phyloP scores from a whole-genome alignment of 495 filamentous ascomycete species.

The Chaetomium cochliodes region DNA sequence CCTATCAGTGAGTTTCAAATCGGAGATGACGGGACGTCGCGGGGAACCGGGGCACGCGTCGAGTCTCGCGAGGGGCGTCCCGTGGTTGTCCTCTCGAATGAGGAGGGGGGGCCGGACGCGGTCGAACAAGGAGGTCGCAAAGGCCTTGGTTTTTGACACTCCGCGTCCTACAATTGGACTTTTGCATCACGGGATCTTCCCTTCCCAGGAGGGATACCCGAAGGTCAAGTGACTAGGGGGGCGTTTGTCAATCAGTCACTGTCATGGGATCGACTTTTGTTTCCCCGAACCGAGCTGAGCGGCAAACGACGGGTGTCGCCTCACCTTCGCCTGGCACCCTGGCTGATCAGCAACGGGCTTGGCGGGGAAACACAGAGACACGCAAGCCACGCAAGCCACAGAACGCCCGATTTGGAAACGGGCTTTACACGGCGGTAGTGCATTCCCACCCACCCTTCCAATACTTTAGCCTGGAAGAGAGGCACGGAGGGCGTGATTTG shows the following conservation, averaged over 20 bases:
- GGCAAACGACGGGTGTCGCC: constrained; percentile 22
- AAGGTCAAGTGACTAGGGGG: constrained; percentile 17
- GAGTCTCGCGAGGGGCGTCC: neutral
- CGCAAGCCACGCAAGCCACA: constrained; percentile 20
- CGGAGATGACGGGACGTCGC: constrained; percentile 19
- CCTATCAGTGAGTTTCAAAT: constrained; percentile 16
- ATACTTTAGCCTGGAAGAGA: neutral
- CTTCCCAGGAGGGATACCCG: constrained; percentile 4
- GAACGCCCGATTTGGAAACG: neutral
- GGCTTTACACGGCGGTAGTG: neutral
- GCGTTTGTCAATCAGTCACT: neutral
- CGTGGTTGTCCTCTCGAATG: neutral
- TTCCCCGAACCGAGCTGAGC: constrained; percentile 14
- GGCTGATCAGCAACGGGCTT: constrained; percentile 11
- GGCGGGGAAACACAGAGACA: neutral
- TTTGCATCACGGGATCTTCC: constrained; percentile 16
- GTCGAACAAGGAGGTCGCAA: constrained; percentile 13
- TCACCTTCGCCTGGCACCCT: constrained; percentile 10
- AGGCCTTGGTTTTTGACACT: constrained; percentile 18
- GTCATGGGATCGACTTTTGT: constrained; percentile 15
- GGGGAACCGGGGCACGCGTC: constrained; percentile 15
- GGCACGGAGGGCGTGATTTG: neutral
- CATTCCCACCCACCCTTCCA: too few relatives aligned
- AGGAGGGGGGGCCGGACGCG: neutral
- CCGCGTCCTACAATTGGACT: constrained; percentile 8